A percentile compares a stretch with the other conserved stretches of the same genome.
Evolutionary conservation across 495 filamentous ascomycete species (phyloP).

Genomic region (Penicilliopsis zonata): DNA sequence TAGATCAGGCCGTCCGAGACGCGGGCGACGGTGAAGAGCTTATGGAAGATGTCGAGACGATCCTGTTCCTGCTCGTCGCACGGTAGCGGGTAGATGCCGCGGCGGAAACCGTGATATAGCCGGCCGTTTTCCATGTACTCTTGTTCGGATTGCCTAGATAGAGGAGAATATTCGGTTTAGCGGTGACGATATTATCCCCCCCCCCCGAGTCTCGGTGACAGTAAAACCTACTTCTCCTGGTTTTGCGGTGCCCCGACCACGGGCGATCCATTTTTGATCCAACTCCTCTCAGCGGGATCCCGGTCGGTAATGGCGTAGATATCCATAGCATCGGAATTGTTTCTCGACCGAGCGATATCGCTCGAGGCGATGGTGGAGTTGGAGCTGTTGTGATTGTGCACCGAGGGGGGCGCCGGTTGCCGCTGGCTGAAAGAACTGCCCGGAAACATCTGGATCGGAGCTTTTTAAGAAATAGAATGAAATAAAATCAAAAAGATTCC

Average conservation of each 20-base stretch:
- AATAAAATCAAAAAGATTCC: background rate
- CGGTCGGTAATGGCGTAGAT: conserved; percentile 28
- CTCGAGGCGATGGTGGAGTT: conserved; percentile 16
- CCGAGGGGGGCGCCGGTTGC: conserved; percentile 8
- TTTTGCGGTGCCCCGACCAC: conserved; percentile 14
- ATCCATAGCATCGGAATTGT: conserved; percentile 33
- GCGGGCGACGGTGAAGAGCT: conserved; percentile 58
- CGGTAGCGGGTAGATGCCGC: conserved; percentile 36
- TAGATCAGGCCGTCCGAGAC: conserved; percentile 36
- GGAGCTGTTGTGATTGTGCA: conserved; percentile 17
- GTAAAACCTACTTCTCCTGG: conserved; percentile 28
- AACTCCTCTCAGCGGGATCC: conserved; percentile 17
- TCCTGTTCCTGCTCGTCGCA: conserved; percentile 56
- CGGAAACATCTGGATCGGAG: conserved; percentile 6
- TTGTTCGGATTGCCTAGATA: conserved; percentile 21
- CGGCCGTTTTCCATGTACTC: conserved; percentile 36
- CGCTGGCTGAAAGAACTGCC: conserved; percentile 8
- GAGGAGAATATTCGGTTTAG: background rate
- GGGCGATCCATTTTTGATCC: conserved; percentile 22
- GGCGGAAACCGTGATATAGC: conserved; percentile 35
- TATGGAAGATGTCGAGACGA: conserved; percentile 68
- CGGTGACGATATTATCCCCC: too few species aligned
- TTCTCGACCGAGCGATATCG: conserved; percentile 20
- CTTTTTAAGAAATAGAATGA: conserved; percentile 1
- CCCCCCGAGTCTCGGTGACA: too few species aligned